phyloP scores from a whole-genome alignment of 352 stramenopile species.

The Pythium coloratum region DNA sequence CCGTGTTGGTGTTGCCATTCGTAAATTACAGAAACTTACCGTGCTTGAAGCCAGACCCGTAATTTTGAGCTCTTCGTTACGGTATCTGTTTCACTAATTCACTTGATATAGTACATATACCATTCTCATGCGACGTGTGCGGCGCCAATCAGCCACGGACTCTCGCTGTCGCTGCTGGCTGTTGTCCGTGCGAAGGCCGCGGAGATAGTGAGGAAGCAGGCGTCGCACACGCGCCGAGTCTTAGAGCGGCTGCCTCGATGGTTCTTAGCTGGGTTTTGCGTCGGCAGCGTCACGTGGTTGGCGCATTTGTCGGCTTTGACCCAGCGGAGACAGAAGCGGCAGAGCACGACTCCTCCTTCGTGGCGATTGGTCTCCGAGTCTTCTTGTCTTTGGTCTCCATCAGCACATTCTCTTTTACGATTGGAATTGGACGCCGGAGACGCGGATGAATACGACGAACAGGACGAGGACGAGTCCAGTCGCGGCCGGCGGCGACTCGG shows the following conservation, averaged over 20 bases:
- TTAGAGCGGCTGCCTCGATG: background rate
- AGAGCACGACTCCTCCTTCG: background rate
- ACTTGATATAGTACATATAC: too few relatives aligned
- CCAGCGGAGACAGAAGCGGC: constrained; percentile 10
- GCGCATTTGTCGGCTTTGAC: background rate
- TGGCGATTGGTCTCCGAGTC: background rate
- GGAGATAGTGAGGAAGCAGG: constrained; percentile 4
- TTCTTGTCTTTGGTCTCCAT: background rate
- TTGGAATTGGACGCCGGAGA: background rate
- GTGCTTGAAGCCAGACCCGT: too few relatives aligned
- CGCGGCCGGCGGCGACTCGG: constrained; percentile 4
- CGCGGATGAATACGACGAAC: constrained; percentile 10
- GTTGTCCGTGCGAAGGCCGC: background rate
- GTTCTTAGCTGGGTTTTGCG: background rate
- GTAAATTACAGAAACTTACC: too few relatives aligned
- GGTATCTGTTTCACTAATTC: too few relatives aligned
- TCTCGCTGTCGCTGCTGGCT: background rate
- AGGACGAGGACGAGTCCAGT: constrained; percentile 5
- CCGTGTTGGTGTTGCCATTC: too few relatives aligned
- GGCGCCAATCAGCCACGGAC: too few relatives aligned
- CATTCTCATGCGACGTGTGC: too few relatives aligned
- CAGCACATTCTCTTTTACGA: background rate
- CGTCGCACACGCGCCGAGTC: constrained; percentile 6
- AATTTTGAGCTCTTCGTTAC: too few relatives aligned
- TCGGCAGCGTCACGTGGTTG: constrained; percentile 4